These are phyloP conservation scores for Ceratocystis harringtonii DNA, from an alignment of 2,329 filamentous ascomycete species.

Conservation along the genomic window DNA sequence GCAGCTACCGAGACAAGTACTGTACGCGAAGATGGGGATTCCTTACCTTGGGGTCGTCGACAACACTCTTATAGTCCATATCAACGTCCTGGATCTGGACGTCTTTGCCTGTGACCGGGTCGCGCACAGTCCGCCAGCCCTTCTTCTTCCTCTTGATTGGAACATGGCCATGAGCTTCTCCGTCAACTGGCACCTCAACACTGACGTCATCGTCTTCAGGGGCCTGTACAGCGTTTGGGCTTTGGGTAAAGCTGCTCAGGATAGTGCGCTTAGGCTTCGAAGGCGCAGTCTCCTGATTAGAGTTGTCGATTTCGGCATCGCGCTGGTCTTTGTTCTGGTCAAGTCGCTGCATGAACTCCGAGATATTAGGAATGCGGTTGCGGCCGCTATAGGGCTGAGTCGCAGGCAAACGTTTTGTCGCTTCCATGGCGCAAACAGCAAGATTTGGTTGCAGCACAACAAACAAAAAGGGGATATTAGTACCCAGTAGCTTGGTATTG, in stretches of 20 bases:
- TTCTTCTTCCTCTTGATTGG: constrained; percentile 26
- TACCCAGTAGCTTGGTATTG: neutral
- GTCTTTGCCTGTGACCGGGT: constrained; percentile 75
- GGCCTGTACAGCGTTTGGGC: constrained; percentile 21
- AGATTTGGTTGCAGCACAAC: neutral
- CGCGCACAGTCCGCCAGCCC: constrained; percentile 61
- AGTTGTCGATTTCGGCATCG: constrained; percentile 54
- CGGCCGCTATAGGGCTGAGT: constrained; percentile 63
- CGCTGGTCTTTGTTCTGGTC: constrained; percentile 65
- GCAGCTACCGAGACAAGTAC: neutral
- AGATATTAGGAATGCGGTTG: constrained; percentile 78
- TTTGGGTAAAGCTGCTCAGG: constrained; percentile 23
- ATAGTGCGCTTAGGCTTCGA: neutral
- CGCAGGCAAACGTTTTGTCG: constrained; percentile 30
- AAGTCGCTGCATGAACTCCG: constrained; percentile 64
- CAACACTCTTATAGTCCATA: constrained; percentile 50
- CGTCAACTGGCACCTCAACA: constrained; percentile 29
- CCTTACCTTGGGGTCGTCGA: constrained; percentile 53
- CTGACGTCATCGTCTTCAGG: neutral
- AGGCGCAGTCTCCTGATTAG: constrained; percentile 19
- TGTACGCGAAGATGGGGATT: too few relatives aligned
- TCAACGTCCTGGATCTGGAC: constrained; percentile 75
- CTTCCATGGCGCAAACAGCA: constrained; percentile 24
- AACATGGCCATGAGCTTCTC: constrained; percentile 22
- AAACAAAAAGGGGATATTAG: neutral